Evolutionary conservation across 2,329 filamentous ascomycete species (phyloP).

Genomic region (Berkeleyomyces rouxiae): DNA sequence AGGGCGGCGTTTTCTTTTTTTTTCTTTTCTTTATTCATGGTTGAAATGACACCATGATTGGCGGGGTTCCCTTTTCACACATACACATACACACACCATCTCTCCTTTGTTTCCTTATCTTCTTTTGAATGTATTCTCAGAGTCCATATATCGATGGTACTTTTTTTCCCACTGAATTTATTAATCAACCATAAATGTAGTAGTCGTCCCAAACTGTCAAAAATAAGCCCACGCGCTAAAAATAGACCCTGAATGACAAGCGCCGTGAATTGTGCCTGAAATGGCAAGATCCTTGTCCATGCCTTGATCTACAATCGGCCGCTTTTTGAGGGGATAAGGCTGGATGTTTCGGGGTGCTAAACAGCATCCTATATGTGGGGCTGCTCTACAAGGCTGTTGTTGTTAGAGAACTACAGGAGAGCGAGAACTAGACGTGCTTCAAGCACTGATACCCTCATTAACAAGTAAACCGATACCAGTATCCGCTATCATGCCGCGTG

Average conservation of each 20-base stretch:
- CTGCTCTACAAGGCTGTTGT: background rate
- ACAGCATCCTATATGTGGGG: background rate
- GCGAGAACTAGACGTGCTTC: background rate
- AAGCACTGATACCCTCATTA: background rate
- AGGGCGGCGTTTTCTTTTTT: background rate
- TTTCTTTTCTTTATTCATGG: background rate
- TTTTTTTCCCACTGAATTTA: background rate
- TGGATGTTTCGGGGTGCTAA: background rate
- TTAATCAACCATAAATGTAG: background rate
- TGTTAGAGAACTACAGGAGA: background rate
- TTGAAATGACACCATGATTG: background rate
- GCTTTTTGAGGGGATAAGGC: background rate
- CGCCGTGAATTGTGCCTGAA: background rate
- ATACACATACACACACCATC: background rate
- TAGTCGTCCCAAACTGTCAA: background rate
- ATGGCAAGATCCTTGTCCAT: conserved; percentile 1
- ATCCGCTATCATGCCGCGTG: conserved; percentile 34
- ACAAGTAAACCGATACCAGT: background rate
- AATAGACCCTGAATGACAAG: background rate
- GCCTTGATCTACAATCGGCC: background rate
- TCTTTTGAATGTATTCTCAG: background rate
- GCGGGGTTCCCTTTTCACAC: background rate
- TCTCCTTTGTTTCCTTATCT: background rate
- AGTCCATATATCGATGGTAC: conserved; percentile 1
- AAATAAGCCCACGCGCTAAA: background rate